Percentiles rank a stretch among this genome's conserved stretches.
These are phyloP conservation scores for Suillus luteus DNA, from an alignment of 768 basidiomycete genomes.

Conservation along the genomic window DNA sequence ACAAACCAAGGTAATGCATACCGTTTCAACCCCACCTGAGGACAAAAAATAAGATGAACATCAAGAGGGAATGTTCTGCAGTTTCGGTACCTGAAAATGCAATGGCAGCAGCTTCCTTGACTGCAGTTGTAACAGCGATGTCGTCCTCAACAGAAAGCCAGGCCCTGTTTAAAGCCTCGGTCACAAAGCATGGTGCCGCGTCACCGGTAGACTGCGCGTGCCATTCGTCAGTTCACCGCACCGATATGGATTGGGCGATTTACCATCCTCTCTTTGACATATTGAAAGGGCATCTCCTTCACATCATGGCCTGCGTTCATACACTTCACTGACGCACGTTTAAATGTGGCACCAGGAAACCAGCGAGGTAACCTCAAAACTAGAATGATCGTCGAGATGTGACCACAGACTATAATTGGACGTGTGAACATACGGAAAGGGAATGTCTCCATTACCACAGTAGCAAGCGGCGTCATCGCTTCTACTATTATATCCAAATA, in stretches of 20 bases:
- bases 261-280: not conserved
- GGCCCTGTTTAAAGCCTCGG: not conserved
- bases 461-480: slow-evolving; percentile 19
- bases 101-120: not conserved
- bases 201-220: not conserved
- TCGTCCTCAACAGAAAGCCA: not conserved
- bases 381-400: slow-evolving; percentile 4
- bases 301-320: not conserved
- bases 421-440: slow-evolving; percentile 22
- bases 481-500: slow-evolving; percentile 26
- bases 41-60: not conserved
- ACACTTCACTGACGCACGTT: not conserved
- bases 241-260: not conserved
- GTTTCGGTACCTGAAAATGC: not conserved
- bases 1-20: not conserved
- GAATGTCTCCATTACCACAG: slow-evolving; percentile 23
- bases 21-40: not conserved
- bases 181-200: not conserved
- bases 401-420: too few species aligned
- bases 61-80: not conserved
- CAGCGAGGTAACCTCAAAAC: slow-evolving; percentile 28
- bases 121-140: not conserved
- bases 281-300: not conserved
- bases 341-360: slow-evolving; percentile 22
- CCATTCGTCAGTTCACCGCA: not conserved